Conservation (phyloP, 352 stramenopile species). For the Phytophthora ramorum region DNA sequence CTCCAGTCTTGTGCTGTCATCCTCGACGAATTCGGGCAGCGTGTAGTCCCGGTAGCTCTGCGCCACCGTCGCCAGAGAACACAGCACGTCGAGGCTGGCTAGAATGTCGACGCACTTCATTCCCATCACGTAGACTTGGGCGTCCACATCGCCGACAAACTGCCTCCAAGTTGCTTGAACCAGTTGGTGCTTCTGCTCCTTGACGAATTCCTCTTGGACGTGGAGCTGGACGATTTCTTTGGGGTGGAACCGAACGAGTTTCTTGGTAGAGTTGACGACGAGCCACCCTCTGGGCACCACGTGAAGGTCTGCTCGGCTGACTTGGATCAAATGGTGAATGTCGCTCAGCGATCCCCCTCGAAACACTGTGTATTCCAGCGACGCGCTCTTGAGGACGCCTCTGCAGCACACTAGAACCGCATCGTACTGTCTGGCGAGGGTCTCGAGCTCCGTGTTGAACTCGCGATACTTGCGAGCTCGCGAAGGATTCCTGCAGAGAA, state of each 20-base stretch:
- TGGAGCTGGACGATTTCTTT: conserved; percentile 47
- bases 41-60: conserved; percentile 56
- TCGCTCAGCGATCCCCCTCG: conserved; percentile 32
- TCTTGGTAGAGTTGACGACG: conserved; percentile 55
- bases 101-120: conserved; percentile 56
- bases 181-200: conserved; percentile 41
- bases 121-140: conserved; percentile 40
- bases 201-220: conserved; percentile 38
- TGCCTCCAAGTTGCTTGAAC: conserved; percentile 48
- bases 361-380: conserved; percentile 37
- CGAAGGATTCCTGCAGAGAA: conserved; percentile 13
- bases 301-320: conserved; percentile 28
- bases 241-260: conserved; percentile 49
- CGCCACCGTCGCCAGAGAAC: conserved; percentile 61
- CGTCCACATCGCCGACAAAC: conserved; percentile 45
- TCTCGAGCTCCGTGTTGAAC: conserved; percentile 27
- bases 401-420: conserved; percentile 19
- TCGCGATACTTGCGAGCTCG: conserved; percentile 25
- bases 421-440: conserved; percentile 26
- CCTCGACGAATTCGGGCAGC: conserved; percentile 36
- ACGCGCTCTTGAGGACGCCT: conserved; percentile 20
- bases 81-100: conserved; percentile 66
- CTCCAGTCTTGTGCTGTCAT: conserved; percentile 32
- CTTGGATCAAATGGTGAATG: conserved; percentile 41
- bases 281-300: conserved; percentile 47